Evolutionary conservation across 2,329 filamentous ascomycete species (phyloP).

Genomic region (Colletotrichum salicis): DNA sequence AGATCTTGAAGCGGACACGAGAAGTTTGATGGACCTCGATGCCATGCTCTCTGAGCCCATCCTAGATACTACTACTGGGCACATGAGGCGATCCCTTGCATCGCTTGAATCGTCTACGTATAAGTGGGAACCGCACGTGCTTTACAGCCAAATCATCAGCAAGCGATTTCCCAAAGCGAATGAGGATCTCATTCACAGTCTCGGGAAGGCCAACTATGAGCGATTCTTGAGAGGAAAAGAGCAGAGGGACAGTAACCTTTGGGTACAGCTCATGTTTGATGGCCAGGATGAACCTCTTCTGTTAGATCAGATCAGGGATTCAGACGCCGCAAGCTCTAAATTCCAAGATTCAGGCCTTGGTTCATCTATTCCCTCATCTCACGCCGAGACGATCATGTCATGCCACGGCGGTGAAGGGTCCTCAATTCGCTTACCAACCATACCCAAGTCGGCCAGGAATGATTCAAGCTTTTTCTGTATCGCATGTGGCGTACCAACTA

Average conservation of each 20-base stretch:
- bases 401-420: background rate
- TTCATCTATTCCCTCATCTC: background rate
- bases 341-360: background rate
- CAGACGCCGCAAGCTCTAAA: background rate
- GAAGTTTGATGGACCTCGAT: background rate
- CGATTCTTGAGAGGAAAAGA: background rate
- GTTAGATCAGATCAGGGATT: background rate
- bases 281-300: too few species aligned
- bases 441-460: background rate
- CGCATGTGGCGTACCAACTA: background rate
- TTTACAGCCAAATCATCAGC: background rate
- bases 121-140: background rate
- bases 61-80: fast-evolving
- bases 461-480: background rate
- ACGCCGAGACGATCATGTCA: background rate
- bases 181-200: background rate
- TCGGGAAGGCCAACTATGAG: background rate
- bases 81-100: background rate
- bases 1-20: background rate
- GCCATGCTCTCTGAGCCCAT: background rate
- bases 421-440: fast-evolving
- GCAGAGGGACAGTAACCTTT: background rate
- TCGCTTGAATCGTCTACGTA: too few species aligned
- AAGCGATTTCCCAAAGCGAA: background rate
- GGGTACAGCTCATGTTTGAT: too few species aligned